Conservation (phyloP, 164 flowering plant species). For the Liquidambar formosana region DNA sequence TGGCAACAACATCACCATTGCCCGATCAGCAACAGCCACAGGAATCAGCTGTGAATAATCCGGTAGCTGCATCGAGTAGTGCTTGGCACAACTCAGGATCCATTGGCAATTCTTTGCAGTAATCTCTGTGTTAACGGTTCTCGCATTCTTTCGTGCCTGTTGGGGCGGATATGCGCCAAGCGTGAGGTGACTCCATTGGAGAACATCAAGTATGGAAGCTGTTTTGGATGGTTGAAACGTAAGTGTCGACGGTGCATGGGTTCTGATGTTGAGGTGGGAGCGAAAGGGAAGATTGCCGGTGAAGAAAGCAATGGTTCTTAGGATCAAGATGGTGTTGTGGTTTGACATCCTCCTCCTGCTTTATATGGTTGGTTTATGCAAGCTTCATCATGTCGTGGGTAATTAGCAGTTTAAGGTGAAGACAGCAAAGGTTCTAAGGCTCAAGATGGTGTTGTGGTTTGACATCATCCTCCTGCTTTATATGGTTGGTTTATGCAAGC, state of each 20-base stretch:
- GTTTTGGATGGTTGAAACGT: conserved; percentile 41
- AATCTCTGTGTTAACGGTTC: conserved; percentile 42
- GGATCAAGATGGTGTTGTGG: too few relatives aligned
- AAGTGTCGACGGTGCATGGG: conserved; percentile 10
- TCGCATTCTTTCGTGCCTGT: conserved; percentile 44
- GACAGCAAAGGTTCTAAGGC: too few relatives aligned
- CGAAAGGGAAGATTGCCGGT: too few relatives aligned
- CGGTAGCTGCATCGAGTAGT: conserved; percentile 22
- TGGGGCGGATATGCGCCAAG: conserved; percentile 38
- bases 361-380: too few relatives aligned
- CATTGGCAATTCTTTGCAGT: conserved; percentile 57
- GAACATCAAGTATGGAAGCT: conserved; percentile 22
- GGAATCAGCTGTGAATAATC: conserved; percentile 19
- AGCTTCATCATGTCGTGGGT: too few relatives aligned
- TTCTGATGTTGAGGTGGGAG: too few relatives aligned
- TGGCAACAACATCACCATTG: conserved; percentile 23
- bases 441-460: too few relatives aligned
- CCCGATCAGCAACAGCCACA: conserved; percentile 35
- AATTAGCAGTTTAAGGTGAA: too few relatives aligned
- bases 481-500: too few relatives aligned
- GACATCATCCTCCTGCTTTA: too few relatives aligned
- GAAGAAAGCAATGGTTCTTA: too few relatives aligned
- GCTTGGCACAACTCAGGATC: conserved; percentile 40
- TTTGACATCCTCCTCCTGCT: too few relatives aligned
- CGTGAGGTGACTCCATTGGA: conserved; percentile 26